Evolutionary conservation across 352 stramenopile species (phyloP), one percentile per base, ranked within the genome.

Genomic region (Pythium chondricola): DNA sequence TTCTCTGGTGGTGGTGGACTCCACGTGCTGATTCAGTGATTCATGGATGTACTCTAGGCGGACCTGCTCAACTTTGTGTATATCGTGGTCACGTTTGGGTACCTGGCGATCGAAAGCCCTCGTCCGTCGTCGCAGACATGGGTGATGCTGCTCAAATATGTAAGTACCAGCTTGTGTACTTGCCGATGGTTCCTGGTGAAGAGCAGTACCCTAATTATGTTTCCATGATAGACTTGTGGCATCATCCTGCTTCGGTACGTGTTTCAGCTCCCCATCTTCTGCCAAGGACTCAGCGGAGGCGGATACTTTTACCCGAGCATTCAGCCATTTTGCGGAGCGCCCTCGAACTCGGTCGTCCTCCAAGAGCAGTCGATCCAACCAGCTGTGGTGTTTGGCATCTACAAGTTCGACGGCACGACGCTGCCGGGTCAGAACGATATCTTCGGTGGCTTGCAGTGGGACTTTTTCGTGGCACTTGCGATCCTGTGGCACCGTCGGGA

Each of bases 191-290:
- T n/a, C n/a, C n/a, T n/a, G n/a, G n/a, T n/a, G n/a, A n/a, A n/a
- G n/a, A n/a, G n/a, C n/a, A n/a, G n/a, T n/a, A n/a, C n/a, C n/a
- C n/a, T n/a, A n/a, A n/a, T n/a, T n/a, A n/a, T n/a, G n/a, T n/a
- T n/a, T n/a, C n/a, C n/a, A n/a, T n/a, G n/a, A n/a, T 65, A 74
- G 61, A 71, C 65, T 11, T 71, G 61, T 22, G n/a, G 24, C 3
- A 50, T 69, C 13, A 53, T 75, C n/a, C 57, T 63, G 25, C 20
- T 93, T n/a, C 67, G 80, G 8, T 95, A 93, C 42, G 24, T 69
- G 8, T 93, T 92, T 52, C 83, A 95, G 64, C 45, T 95, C 0
- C 83, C 83, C n/a, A 62, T 92, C 11, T 87, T 95, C 45, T 95
- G 83, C 41, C 74, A 77, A 3, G 61, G 79, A 21, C 68, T 91